Conservation (phyloP, 148 eudicot genomes). For the Rhododendron henanense region DNA sequence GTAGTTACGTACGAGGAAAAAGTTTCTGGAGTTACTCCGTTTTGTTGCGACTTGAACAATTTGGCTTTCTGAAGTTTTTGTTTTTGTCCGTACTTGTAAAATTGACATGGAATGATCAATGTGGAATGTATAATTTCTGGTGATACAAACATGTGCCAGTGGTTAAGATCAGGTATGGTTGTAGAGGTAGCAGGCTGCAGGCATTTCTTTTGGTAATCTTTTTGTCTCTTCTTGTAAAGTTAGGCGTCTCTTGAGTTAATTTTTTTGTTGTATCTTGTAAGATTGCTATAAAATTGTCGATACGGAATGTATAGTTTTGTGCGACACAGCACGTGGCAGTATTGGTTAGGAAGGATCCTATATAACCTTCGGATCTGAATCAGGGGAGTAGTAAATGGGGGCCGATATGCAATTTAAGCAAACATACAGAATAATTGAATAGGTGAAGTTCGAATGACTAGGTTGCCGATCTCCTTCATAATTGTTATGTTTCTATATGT, state of each 20-base stretch:
- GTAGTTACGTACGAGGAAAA: background rate
- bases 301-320: background rate
- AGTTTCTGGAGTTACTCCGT: background rate
- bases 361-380: background rate
- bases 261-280: background rate
- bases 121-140: background rate
- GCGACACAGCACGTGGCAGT: background rate
- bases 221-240: background rate
- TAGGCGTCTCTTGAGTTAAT: background rate
- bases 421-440: background rate
- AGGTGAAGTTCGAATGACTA: background rate
- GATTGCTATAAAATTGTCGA: background rate
- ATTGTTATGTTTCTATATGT: background rate
- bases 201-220: background rate
- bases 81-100: background rate
- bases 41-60: background rate
- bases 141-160: background rate
- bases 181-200: background rate
- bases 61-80: background rate
- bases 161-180: background rate
- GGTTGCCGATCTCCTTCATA: background rate
- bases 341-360: conserved; percentile 1
- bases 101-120: background rate
- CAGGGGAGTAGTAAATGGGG: background rate
- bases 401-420: background rate